Conservation (phyloP, 352 stramenopile genomes). For the Aphanomyces stellatus region DNA sequence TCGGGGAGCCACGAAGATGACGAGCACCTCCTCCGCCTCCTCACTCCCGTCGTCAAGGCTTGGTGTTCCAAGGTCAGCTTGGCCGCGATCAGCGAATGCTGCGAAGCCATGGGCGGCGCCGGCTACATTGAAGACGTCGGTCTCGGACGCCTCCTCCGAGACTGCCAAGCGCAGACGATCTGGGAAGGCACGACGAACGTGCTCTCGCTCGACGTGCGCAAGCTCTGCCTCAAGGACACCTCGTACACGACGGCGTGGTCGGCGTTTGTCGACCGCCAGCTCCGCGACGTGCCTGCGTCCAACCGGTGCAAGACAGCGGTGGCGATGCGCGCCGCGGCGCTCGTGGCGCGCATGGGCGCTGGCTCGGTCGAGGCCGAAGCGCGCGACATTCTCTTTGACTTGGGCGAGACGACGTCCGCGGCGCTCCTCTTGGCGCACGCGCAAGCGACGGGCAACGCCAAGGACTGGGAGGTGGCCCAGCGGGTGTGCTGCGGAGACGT, state of each 20-base stretch:
- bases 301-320: not conserved
- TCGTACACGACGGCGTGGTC: not conserved
- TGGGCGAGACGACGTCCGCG: not conserved
- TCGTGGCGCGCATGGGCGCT: not conserved
- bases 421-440: not conserved
- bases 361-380: not conserved
- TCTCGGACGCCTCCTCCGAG: not conserved
- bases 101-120: not conserved
- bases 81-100: not conserved
- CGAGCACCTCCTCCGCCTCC: not conserved
- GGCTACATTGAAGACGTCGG: conserved; percentile 3
- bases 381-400: not conserved
- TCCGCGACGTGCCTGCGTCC: not conserved
- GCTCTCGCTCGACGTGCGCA: not conserved
- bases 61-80: not conserved
- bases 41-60: not conserved
- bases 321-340: not conserved
- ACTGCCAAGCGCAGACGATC: not conserved
- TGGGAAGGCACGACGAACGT: not conserved
- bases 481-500: not conserved
- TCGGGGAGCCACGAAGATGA: not conserved
- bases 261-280: not conserved
- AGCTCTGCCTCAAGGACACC: not conserved
- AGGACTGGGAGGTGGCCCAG: not conserved
- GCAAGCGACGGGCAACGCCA: not conserved